These are phyloP conservation scores for Chlamydomonas incerta DNA, from an alignment of 139 green algal species.

Conservation along the genomic window DNA sequence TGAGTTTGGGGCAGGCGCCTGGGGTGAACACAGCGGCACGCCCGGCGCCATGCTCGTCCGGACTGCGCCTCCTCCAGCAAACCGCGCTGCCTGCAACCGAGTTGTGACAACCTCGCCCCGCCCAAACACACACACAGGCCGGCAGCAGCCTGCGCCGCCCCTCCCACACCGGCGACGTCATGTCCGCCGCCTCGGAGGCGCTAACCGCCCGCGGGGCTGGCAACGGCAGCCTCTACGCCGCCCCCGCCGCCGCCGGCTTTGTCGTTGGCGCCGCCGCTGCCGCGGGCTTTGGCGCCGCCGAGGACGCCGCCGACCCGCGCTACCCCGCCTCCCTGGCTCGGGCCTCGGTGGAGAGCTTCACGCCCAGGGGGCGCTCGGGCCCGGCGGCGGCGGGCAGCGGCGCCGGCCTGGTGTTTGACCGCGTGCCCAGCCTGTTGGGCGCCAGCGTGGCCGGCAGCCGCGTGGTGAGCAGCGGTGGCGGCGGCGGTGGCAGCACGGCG, in stretches of 20 bases:
- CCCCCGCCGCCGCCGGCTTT: not conserved
- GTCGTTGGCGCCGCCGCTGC: not conserved
- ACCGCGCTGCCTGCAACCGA: too few species aligned
- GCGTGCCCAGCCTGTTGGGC: not conserved
- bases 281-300: not conserved
- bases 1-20: too few species aligned
- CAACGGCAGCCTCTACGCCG: not conserved
- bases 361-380: not conserved
- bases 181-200: not conserved
- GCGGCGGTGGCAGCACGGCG: not conserved
- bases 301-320: not conserved
- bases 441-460: too few species aligned
- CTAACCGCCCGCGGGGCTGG: not conserved
- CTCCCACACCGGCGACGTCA: too few species aligned
- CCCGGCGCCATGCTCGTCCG: too few species aligned
- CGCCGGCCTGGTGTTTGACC: constrained; percentile 28
- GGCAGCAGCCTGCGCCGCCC: not conserved
- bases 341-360: not conserved
- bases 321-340: constrained; percentile 12
- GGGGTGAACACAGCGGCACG: too few species aligned
- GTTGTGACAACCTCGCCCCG: not conserved
- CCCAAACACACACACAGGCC: not conserved
- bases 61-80: too few species aligned
- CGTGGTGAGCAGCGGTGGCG: not conserved
- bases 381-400: not conserved